Conservation (phyloP, 208 protist genomes). For the Phytomonas sp. region DNA sequence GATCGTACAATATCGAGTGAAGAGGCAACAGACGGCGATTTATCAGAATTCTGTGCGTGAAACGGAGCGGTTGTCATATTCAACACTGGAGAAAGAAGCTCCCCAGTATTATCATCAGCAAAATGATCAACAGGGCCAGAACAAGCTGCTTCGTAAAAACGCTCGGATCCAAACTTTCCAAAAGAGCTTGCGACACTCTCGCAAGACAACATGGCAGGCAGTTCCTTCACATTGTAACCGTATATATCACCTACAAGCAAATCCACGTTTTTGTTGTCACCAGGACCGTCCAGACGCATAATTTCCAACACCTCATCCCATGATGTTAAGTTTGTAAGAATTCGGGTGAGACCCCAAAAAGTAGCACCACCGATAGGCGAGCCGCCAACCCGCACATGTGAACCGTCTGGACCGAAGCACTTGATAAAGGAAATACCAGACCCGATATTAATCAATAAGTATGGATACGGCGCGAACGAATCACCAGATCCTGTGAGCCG, state of each 20-base stretch:
- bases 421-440: conserved; percentile 96
- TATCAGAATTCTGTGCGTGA: conserved; percentile 2
- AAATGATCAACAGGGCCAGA: conserved; percentile 18
- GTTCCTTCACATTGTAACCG: conserved; percentile 89
- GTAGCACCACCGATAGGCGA: conserved; percentile 94
- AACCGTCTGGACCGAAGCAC: conserved; percentile 67
- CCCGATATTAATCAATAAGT: conserved; percentile 96
- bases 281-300: conserved; percentile 86
- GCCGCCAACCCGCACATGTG: conserved; percentile 92
- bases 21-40: conserved; percentile 12
- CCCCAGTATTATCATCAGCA: conserved; percentile 27
- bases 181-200: conserved; percentile 87
- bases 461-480: conserved; percentile 83
- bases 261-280: conserved; percentile 93
- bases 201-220: conserved; percentile 78
- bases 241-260: conserved; percentile 98
- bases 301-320: conserved; percentile 95
- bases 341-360: conserved; percentile 93
- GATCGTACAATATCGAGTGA: conserved; percentile 87
- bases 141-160: conserved; percentile 22
- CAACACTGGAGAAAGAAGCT: conserved; percentile 20
- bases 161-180: conserved; percentile 80
- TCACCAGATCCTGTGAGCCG: conserved; percentile 34
- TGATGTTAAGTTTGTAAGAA: conserved; percentile 88
- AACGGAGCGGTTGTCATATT: not conserved